Percentiles rank a stretch among this genome's conserved stretches.
These are phyloP conservation scores for Populus ilicifolia DNA, from an alignment of 345 rosid species.

Conservation along the genomic window DNA sequence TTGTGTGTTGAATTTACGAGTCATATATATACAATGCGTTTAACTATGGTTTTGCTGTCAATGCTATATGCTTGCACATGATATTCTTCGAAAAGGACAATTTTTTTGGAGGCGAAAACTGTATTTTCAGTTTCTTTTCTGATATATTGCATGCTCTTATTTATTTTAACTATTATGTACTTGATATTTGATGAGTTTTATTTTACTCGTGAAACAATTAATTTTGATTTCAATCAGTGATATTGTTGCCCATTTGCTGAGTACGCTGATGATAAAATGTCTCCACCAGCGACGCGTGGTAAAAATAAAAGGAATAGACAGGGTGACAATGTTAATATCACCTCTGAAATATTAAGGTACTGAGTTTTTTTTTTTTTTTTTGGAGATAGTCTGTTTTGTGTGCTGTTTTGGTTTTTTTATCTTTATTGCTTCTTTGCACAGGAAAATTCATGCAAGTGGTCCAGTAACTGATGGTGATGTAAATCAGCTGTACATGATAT, in stretches of 20 bases:
- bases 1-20: neutral
- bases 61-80: neutral
- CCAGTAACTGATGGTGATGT: slow-evolving; percentile 59
- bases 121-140: neutral
- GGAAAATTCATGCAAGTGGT: slow-evolving; percentile 71
- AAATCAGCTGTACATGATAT: slow-evolving; percentile 62
- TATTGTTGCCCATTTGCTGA: slow-evolving; percentile 11
- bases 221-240: neutral
- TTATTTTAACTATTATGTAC: neutral
- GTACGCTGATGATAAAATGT: slow-evolving; percentile 49
- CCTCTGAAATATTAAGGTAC: slow-evolving; percentile 58
- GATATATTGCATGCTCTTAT: neutral
- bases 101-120: neutral
- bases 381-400: slow-evolving; percentile 6
- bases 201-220: neutral
- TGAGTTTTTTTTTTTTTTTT: neutral
- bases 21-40: neutral
- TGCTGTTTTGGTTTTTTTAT: neutral
- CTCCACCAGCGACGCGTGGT: slow-evolving; percentile 65
- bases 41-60: no score
- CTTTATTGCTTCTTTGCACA: slow-evolving; percentile 22
- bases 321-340: slow-evolving; percentile 38
- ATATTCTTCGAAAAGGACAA: neutral
- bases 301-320: slow-evolving; percentile 61
- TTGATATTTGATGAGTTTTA: neutral